Conservation (phyloP, 805 yeast species). For the Candida endomychidarum region DNA sequence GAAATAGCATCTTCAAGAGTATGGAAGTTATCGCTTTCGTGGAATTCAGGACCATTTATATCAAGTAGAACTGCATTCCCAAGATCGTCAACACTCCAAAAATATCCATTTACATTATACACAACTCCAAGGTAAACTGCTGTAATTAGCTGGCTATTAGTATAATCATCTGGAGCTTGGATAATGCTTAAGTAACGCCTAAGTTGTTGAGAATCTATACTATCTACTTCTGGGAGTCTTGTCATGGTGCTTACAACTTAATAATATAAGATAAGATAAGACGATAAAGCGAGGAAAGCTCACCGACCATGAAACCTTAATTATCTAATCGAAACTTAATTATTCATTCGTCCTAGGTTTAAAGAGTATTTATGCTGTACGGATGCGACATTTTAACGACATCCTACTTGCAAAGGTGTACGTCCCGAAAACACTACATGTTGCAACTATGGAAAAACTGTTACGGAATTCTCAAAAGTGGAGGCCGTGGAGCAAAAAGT, state of each 20-base stretch:
- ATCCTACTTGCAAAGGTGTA: too few relatives aligned
- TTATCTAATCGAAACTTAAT: too few relatives aligned
- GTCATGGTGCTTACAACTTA: too few relatives aligned
- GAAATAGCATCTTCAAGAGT: conserved; percentile 1
- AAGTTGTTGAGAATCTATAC: too few relatives aligned
- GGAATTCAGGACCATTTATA: not conserved
- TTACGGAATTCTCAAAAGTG: not conserved
- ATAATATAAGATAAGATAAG: too few relatives aligned
- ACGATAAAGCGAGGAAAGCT: too few relatives aligned
- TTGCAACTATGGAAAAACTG: conserved; percentile 1
- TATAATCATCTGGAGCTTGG: conserved; percentile 3
- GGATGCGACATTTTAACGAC: too few relatives aligned
- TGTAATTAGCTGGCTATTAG: conserved; percentile 1
- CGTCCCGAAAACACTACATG: too few relatives aligned
- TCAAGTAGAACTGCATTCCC: conserved; percentile 2
- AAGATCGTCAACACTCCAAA: not conserved
- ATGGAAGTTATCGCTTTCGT: not conserved
- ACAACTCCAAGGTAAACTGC: conserved; percentile 3
- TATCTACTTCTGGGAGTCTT: too few relatives aligned
- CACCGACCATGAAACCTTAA: too few relatives aligned
- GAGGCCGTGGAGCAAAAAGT: conserved; percentile 4
- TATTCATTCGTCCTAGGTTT: too few relatives aligned
- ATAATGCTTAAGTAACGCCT: not conserved
- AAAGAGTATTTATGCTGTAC: too few relatives aligned
- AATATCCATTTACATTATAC: not conserved